A percentile compares a stretch with the other conserved stretches of the same genome.
Conservation (phyloP, 495 filamentous ascomycete genomes). For the Trichocladium uniseriatum region DNA sequence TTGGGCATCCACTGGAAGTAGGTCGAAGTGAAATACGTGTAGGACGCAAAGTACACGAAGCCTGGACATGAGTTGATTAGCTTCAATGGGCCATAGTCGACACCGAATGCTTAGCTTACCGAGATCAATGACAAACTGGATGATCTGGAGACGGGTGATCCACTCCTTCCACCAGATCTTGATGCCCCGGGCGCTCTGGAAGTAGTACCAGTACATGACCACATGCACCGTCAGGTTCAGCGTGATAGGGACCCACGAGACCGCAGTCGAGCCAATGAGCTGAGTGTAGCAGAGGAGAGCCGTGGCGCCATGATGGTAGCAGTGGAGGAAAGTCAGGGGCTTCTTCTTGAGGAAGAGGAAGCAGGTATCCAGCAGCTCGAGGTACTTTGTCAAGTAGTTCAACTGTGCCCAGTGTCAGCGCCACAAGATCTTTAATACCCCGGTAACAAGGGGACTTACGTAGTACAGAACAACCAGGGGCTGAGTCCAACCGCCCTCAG, state of each 20-base stretch:
- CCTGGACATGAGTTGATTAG: conserved; percentile 37
- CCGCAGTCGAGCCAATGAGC: conserved; percentile 66
- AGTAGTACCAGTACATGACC: conserved; percentile 72
- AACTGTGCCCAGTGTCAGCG: conserved; percentile 46
- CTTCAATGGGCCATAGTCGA: neutral
- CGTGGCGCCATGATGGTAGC: conserved; percentile 75
- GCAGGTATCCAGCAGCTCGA: conserved; percentile 71
- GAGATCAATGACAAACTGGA: conserved; percentile 72
- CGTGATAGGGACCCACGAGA: conserved; percentile 69
- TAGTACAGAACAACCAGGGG: conserved; percentile 71
- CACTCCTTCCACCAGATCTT: conserved; percentile 87
- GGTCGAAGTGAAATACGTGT: conserved; percentile 85
- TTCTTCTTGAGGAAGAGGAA: conserved; percentile 86
- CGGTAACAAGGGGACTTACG: conserved; percentile 40
- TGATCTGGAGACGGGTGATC: conserved; percentile 79
- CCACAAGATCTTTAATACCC: neutral
- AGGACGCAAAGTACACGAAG: conserved; percentile 93
- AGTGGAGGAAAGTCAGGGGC: conserved; percentile 78
- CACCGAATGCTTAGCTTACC: conserved; percentile 40
- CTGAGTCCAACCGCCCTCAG: conserved; percentile 68
- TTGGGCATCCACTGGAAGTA: conserved; percentile 85
- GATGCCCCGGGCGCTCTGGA: conserved; percentile 74
- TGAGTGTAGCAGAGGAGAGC: conserved; percentile 81
- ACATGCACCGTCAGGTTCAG: conserved; percentile 73
- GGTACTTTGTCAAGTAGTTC: conserved; percentile 78